These are phyloP conservation scores for Aquilaria yunnanensis DNA, from an alignment of 345 rosid species.

Conservation along the genomic window DNA sequence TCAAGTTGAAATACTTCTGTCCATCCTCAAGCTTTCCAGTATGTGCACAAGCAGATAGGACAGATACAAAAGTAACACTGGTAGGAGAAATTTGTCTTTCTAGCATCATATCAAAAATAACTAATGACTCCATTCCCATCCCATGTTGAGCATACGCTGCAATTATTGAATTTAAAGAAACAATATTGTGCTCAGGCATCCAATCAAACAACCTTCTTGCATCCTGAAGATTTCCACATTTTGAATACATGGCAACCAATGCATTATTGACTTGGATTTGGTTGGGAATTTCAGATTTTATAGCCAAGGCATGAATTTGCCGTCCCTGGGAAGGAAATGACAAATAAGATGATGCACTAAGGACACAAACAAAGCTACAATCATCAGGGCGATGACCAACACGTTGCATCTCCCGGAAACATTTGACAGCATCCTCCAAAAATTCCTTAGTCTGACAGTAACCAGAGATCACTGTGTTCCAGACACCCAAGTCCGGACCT, in stretches of 20 bases:
- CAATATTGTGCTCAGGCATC: conserved; percentile 61
- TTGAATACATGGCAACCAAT: conserved; percentile 66
- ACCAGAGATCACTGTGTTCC: conserved; percentile 93
- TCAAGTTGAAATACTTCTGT: conserved; percentile 49
- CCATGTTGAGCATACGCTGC: conserved; percentile 86
- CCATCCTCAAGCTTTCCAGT: conserved; percentile 69
- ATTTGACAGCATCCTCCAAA: conserved; percentile 59
- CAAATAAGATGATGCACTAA: conserved; percentile 67
- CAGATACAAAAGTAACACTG: conserved; percentile 68
- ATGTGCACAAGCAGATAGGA: conserved; percentile 89
- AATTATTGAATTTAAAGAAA: conserved; percentile 72
- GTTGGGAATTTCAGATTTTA: conserved; percentile 69
- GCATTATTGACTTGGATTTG: conserved; percentile 64
- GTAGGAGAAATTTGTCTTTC: conserved; percentile 47
- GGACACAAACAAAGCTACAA: conserved; percentile 77
- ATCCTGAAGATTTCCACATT: conserved; percentile 64
- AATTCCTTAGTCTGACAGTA: conserved; percentile 62
- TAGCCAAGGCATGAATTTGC: conserved; percentile 68
- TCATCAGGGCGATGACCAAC: conserved; percentile 71
- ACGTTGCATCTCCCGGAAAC: conserved; percentile 55
- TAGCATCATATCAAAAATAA: conserved; percentile 61
- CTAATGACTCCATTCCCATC: conserved; percentile 43
- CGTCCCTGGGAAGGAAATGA: conserved; percentile 77
- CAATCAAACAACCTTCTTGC: conserved; percentile 60
- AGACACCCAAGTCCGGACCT: conserved; percentile 62